phyloP scores from a whole-genome alignment of 192 early-diverging fungal genomes.

The Podila epicladia region DNA sequence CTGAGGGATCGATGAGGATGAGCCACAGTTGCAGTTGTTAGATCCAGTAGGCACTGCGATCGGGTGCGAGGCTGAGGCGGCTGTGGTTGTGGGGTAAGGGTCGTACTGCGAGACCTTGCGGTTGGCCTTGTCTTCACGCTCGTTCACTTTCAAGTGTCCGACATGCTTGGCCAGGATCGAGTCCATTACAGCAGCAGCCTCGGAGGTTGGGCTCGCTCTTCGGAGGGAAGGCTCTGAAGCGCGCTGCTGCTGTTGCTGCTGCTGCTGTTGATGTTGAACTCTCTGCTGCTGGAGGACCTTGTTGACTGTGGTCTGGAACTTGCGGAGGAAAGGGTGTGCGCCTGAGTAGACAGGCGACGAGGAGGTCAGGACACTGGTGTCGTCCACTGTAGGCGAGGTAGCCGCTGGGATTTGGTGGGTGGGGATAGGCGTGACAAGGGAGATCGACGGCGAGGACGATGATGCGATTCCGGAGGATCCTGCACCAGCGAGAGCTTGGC shows the following conservation, averaged over 20 bases:
- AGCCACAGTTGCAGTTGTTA: background rate
- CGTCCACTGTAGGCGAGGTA: background rate
- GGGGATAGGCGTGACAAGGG: background rate
- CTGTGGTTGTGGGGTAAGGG: constrained; percentile 16
- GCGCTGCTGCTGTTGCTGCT: background rate
- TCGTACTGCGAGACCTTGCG: background rate
- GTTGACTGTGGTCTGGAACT: constrained; percentile 24
- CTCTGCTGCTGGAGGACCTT: constrained; percentile 2
- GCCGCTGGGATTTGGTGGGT: background rate
- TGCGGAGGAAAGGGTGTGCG: constrained; percentile 40
- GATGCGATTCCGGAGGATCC: background rate
- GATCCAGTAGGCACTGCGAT: background rate
- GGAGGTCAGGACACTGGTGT: constrained; percentile 4
- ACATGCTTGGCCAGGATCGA: background rate
- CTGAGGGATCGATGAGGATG: too few species aligned
- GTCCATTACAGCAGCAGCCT: constrained; percentile 15
- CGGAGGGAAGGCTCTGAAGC: background rate
- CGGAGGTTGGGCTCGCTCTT: constrained; percentile 12
- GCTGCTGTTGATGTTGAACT: constrained; percentile 3
- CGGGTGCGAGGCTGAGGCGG: constrained; percentile 1
- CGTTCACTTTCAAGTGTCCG: background rate
- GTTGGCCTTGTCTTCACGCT: background rate
- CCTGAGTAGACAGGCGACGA: constrained; percentile 21
- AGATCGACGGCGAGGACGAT: background rate
- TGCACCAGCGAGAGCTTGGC: background rate